Evolutionary conservation across 2,329 filamentous ascomycete species (phyloP).

Genomic region (Stagonosporopsis rhizophila): DNA sequence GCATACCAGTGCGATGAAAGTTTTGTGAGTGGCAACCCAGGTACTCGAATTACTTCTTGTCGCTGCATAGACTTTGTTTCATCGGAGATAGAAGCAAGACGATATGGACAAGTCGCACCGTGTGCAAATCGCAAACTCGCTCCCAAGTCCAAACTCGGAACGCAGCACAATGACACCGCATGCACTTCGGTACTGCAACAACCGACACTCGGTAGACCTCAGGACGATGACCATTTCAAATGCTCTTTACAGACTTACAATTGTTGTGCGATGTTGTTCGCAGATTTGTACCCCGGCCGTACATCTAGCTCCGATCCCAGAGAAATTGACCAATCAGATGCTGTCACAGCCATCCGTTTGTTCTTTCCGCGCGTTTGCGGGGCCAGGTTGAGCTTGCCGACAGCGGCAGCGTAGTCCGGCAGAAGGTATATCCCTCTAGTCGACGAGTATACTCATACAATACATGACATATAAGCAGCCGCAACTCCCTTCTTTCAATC

Average conservation of each 20-base stretch:
- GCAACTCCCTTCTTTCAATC: neutral
- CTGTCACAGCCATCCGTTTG: conserved; percentile 7
- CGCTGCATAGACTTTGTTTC: too few relatives aligned
- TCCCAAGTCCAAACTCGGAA: neutral
- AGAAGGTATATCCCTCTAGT: conserved; percentile 27
- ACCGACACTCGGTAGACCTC: neutral
- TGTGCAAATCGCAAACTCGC: neutral
- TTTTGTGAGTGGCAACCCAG: too few relatives aligned
- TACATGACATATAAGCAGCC: neutral
- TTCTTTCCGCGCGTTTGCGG: conserved; percentile 21
- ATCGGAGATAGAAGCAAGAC: too few relatives aligned
- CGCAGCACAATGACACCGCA: neutral
- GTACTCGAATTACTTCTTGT: too few relatives aligned
- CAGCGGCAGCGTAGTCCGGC: conserved; percentile 22
- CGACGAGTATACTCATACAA: conserved; percentile 2
- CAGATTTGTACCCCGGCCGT: conserved; percentile 14
- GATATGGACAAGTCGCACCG: too few relatives aligned
- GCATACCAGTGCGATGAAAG: too few relatives aligned
- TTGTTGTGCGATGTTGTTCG: conserved; percentile 20
- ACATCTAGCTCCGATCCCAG: conserved; percentile 4
- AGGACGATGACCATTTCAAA: neutral
- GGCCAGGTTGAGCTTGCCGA: conserved; percentile 21
- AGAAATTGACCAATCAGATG: conserved; percentile 8
- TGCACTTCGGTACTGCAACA: neutral
- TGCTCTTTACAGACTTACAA: neutral